Evolutionary conservation across 2,329 filamentous ascomycete species (phyloP), one percentile per base, ranked within the genome.

Genomic region (Lithohypha guttulata): DNA sequence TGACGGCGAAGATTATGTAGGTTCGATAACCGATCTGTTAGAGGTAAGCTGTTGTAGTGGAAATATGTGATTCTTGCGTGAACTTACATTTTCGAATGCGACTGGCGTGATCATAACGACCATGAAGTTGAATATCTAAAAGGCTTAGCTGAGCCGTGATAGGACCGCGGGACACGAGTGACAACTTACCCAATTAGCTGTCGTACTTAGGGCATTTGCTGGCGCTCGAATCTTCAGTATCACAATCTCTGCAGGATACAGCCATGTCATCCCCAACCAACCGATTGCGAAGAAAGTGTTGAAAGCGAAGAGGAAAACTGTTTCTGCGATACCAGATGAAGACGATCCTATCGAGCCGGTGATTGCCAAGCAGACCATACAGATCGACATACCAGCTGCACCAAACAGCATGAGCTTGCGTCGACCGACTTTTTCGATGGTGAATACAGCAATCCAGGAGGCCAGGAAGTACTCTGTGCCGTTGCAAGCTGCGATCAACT

Each of bases 91-190:
- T 0, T 65, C 63, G 1, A 77, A 81, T 56, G 87, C 85, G 58
- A 85, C 85, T 0, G 82, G 80, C 0, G 83, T 35, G 66, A 87
- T 85, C 69, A 87, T 87, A 71, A 75, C 75, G 46, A 83, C 68
- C 55, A 81, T 61, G 59, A 86, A 86, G 58, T 84, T 83, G 76
- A 77, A 84, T 15, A 61, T 59, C 83, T 83, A 87, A 61, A 87
- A n/a, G n/a, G n/a, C n/a, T n/a, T n/a, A n/a, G n/a, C n/a, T n/a
- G n/a, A n/a, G n/a, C n/a, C n/a, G n/a, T n/a, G n/a, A n/a, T n/a
- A n/a, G n/a, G n/a, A n/a, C n/a, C n/a, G n/a, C n/a, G n/a, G n/a
- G n/a, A n/a, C n/a, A n/a, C n/a, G n/a, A n/a, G n/a, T n/a, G n/a
- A n/a, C n/a, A n/a, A n/a, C n/a, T n/a, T n/a, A n/a, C n/a, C n/a